phyloP scores from a whole-genome alignment of 2,329 filamentous ascomycete genomes.

The Dryadomyces sulphureus region DNA sequence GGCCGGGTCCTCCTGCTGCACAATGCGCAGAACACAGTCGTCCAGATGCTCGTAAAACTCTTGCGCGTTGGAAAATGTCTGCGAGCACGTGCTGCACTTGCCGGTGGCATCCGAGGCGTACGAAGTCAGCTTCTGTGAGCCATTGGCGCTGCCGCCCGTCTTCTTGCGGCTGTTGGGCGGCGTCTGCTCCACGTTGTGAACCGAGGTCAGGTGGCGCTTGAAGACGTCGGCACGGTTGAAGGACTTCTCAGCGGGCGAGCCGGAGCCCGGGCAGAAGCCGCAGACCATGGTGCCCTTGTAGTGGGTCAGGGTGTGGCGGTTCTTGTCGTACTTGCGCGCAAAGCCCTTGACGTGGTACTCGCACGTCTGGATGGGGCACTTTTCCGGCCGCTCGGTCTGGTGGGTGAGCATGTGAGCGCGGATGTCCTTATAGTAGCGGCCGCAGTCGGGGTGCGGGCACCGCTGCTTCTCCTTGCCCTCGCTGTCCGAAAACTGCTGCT shows the following conservation, averaged over 20 bases:
- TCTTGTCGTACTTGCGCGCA: conserved; percentile 92
- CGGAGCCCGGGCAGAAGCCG: conserved; percentile 81
- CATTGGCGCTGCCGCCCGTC: conserved; percentile 21
- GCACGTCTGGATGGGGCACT: conserved; percentile 84
- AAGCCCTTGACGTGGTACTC: conserved; percentile 90
- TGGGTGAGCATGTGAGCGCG: conserved; percentile 94
- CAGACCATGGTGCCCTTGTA: conserved; percentile 98
- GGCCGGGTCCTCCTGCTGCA: conserved; percentile 55
- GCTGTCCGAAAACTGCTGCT: conserved; percentile 42
- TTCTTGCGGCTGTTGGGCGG: conserved; percentile 83
- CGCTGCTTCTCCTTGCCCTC: conserved; percentile 54
- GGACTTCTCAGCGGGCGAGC: conserved; percentile 80
- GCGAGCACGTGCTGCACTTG: conserved; percentile 89
- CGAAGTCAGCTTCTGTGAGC: conserved; percentile 50
- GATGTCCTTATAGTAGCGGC: conserved; percentile 76
- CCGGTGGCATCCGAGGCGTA: conserved; percentile 70
- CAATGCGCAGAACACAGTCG: conserved; percentile 56
- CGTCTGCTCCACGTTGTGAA: conserved; percentile 86
- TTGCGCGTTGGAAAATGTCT: conserved; percentile 82
- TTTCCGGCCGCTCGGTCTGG: conserved; percentile 78
- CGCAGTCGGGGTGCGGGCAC: conserved; percentile 73
- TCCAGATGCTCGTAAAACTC: conserved; percentile 98
- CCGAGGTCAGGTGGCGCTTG: conserved; percentile 81
- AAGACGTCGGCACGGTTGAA: conserved; percentile 95
- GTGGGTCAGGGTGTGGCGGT: conserved; percentile 82